Evolutionary conservation across 2,329 filamentous ascomycete species (phyloP).

Genomic region (Arthrobotrys sinensis): DNA sequence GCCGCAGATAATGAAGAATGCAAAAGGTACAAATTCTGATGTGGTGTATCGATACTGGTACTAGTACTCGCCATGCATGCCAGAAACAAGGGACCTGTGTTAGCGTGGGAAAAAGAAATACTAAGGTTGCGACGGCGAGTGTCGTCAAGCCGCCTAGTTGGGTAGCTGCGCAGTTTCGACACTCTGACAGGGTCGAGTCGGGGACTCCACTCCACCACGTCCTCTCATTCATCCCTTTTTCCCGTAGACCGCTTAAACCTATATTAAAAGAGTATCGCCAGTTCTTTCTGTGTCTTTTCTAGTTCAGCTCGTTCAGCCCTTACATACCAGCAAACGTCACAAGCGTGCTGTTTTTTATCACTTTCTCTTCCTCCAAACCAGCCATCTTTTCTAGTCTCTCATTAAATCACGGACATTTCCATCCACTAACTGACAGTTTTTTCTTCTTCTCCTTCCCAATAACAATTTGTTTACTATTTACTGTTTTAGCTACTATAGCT

Average conservation of each 20-base stretch:
- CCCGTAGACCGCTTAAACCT: slow-evolving; percentile 21
- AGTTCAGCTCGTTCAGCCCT: slow-evolving; percentile 50
- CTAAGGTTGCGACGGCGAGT: slow-evolving; percentile 40
- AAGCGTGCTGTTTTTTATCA: slow-evolving; percentile 32
- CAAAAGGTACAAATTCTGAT: slow-evolving; percentile 7
- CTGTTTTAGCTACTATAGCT: slow-evolving; percentile 30
- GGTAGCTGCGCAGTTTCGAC: slow-evolving; percentile 48
- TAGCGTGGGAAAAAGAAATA: slow-evolving; percentile 1
- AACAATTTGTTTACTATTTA: slow-evolving; percentile 35
- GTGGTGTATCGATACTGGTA: not conserved
- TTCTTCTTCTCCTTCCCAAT: slow-evolving; percentile 23
- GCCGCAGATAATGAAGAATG: not conserved
- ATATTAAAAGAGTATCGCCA: slow-evolving; percentile 35
- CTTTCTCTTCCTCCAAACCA: slow-evolving; percentile 28
- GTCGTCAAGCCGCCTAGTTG: slow-evolving; percentile 40
- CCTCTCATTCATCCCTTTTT: slow-evolving; percentile 20
- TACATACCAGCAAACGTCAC: slow-evolving; percentile 42
- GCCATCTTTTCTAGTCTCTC: slow-evolving; percentile 53
- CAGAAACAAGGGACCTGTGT: too few species aligned
- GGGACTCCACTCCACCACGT: slow-evolving; percentile 24
- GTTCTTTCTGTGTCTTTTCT: slow-evolving; percentile 12
- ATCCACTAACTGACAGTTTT: slow-evolving; percentile 28
- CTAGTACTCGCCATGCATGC: not conserved
- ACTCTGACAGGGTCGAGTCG: slow-evolving; percentile 25
- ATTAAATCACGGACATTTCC: slow-evolving; percentile 53